phyloP scores from a whole-genome alignment of 768 basidiomycete genomes.

The Mycena filopes region DNA sequence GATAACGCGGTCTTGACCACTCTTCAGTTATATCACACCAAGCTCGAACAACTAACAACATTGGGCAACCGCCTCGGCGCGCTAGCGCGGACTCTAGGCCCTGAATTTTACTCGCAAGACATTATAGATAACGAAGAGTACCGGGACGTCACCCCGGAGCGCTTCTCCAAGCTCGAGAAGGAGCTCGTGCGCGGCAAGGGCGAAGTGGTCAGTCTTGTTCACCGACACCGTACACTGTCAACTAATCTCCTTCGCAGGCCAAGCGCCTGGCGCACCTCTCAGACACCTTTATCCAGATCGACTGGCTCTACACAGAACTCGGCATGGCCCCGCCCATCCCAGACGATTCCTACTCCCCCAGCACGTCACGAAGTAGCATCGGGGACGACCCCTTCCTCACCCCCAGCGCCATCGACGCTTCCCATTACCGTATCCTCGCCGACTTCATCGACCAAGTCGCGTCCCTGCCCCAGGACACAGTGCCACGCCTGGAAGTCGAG shows the following conservation, averaged over 20 bases:
- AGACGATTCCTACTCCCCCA: slow-evolving; percentile 32
- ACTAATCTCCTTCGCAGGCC: slow-evolving; percentile 55
- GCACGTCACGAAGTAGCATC: slow-evolving; percentile 27
- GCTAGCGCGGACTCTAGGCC: slow-evolving; percentile 69
- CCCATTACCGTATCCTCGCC: slow-evolving; percentile 69
- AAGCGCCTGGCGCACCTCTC: slow-evolving; percentile 76
- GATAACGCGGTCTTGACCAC: slow-evolving; percentile 13
- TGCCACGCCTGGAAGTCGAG: slow-evolving; percentile 77
- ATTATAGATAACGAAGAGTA: slow-evolving; percentile 59
- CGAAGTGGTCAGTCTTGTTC: slow-evolving; percentile 85
- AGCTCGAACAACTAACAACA: slow-evolving; percentile 78
- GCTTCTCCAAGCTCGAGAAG: slow-evolving; percentile 83
- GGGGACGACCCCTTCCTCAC: slow-evolving; percentile 33
- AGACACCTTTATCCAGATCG: slow-evolving; percentile 75
- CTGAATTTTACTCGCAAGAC: slow-evolving; percentile 67
- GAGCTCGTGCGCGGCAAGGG: slow-evolving; percentile 86
- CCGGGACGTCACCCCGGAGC: slow-evolving; percentile 82
- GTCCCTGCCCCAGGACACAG: slow-evolving; percentile 44
- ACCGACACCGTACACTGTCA: too few species aligned
- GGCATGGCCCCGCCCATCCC: slow-evolving; percentile 66
- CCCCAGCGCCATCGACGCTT: slow-evolving; percentile 45
- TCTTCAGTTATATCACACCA: slow-evolving; percentile 76
- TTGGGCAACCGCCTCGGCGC: slow-evolving; percentile 72
- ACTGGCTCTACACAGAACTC: slow-evolving; percentile 86
- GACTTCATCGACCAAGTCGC: slow-evolving; percentile 57